phyloP scores from a whole-genome alignment of 768 basidiomycete genomes.

The Trametes sanguinea region DNA sequence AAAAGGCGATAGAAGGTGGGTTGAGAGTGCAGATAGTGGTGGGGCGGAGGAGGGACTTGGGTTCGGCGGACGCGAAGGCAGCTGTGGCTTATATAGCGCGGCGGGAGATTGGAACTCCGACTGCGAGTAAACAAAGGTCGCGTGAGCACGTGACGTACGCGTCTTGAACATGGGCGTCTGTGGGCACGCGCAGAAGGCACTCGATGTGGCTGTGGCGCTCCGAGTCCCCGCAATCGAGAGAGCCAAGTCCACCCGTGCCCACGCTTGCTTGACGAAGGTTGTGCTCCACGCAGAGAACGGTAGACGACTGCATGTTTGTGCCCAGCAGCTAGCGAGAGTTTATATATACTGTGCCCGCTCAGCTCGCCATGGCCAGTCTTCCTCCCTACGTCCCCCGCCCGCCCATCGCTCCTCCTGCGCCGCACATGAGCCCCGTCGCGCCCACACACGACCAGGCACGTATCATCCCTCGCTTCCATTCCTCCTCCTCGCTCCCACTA shows the following conservation, averaged over 20 bases:
- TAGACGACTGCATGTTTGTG: conserved; percentile 19
- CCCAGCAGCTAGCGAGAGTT: too few relatives aligned
- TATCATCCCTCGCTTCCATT: conserved; percentile 18
- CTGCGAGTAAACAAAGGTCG: conserved; percentile 29
- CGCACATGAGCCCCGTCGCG: conserved; percentile 47
- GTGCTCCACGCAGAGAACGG: conserved; percentile 10
- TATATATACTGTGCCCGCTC: conserved; percentile 3
- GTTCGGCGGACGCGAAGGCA: conserved; percentile 26
- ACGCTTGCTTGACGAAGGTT: too few relatives aligned
- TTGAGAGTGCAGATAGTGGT: conserved; percentile 27
- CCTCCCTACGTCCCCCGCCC: conserved; percentile 38
- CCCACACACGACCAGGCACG: conserved; percentile 76
- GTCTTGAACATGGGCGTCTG: conserved; percentile 21
- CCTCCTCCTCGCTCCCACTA: conserved; percentile 23
- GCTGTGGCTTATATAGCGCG: conserved; percentile 33
- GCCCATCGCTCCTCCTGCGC: conserved; percentile 33
- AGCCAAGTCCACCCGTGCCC: background rate
- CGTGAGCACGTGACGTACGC: conserved; percentile 29
- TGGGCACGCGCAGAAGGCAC: conserved; percentile 11
- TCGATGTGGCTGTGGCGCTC: background rate
- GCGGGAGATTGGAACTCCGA: conserved; percentile 28
- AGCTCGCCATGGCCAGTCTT: conserved; percentile 29
- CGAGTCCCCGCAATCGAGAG: background rate
- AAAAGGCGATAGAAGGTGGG: conserved; percentile 19
- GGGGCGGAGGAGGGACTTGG: conserved; percentile 28